Evolutionary conservation across 805 yeast genomes (phyloP), one percentile per base, ranked within the genome.

Genomic region (Teunomyces aglyptinius): DNA sequence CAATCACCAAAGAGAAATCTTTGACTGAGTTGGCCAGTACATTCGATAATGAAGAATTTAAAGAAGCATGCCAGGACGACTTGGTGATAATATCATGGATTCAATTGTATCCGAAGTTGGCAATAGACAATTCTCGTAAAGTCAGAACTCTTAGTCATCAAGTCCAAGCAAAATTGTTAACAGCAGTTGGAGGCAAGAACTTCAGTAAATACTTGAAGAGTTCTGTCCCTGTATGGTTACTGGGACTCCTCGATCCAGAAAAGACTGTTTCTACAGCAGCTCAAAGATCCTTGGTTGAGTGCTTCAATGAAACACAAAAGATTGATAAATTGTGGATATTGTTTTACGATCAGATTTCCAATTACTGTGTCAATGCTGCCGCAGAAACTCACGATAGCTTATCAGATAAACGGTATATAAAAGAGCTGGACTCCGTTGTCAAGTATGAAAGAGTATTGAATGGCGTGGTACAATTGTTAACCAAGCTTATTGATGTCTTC

Each of bases 1-100:
- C 84, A 5, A 83, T 81, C n/a, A 92, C 98, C 0, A 86, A 83
- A 58, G 96, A 89, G 55, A 87, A 85, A 59, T 89, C 94, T 1
- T 68, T 89, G 20, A 60, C 53, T 5, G 95, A 86, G 35, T 57
- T 71, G 38, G 38, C 24, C 19, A 20, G 15, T 22, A 27, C 38
- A 13, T 33, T 33, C 8, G 36, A 41, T 12, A 41, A 28, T 8
- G 26, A 29, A 20, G 28, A 28, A 16, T 28, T 11, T 34, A 32
- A 47, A 6, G 55, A 62, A 2, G 50, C 52, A 27, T 57, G 58
- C 13, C 46, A 44, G 29, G 83, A 84, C 50, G 86, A 83, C 44
- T 55, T 79, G 20, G 75, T 77, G 15, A 63, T 77, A n/a, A 75
- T 73, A 43, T 77, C 82, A 31, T 88, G 89, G 96, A 74, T 88